Conservation (phyloP, 148 eudicot genomes). For the Nepenthes mirabilis region DNA sequence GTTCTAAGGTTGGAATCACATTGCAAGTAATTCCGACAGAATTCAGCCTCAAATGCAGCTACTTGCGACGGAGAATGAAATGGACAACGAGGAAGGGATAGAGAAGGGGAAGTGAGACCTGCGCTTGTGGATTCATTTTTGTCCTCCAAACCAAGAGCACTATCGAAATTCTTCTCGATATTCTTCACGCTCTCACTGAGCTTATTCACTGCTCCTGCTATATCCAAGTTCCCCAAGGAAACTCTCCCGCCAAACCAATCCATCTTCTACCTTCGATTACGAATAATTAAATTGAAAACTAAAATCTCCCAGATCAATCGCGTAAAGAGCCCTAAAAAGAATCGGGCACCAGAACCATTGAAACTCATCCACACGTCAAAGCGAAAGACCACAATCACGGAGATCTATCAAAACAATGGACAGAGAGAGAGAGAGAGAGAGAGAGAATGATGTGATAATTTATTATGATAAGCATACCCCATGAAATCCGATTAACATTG, state of each 20-base stretch:
- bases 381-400: too few relatives aligned
- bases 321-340: too few relatives aligned
- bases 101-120: slow-evolving; percentile 20
- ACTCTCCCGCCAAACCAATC: slow-evolving; percentile 83
- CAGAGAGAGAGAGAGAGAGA: too few relatives aligned
- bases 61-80: not conserved
- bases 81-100: not conserved
- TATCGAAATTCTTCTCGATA: slow-evolving; percentile 85
- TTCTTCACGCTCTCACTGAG: slow-evolving; percentile 85
- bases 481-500: too few relatives aligned
- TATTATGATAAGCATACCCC: too few relatives aligned
- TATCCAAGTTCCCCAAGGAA: slow-evolving; percentile 74
- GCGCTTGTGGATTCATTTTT: slow-evolving; percentile 32
- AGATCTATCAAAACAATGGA: too few relatives aligned
- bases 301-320: not conserved
- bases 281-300: not conserved
- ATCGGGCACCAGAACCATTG: too few relatives aligned
- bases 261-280: slow-evolving; percentile 24
- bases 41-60: not conserved
- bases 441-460: too few relatives aligned
- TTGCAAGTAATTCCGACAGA: not conserved
- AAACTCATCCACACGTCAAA: too few relatives aligned
- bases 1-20: not conserved
- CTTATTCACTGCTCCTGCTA: slow-evolving; percentile 84
- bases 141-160: slow-evolving; percentile 80